A percentile compares a stretch with the other conserved stretches of the same genome.
These are phyloP conservation scores for Colletotrichum simmondsii DNA, from an alignment of 2,329 filamentous ascomycete genomes.

Conservation along the genomic window DNA sequence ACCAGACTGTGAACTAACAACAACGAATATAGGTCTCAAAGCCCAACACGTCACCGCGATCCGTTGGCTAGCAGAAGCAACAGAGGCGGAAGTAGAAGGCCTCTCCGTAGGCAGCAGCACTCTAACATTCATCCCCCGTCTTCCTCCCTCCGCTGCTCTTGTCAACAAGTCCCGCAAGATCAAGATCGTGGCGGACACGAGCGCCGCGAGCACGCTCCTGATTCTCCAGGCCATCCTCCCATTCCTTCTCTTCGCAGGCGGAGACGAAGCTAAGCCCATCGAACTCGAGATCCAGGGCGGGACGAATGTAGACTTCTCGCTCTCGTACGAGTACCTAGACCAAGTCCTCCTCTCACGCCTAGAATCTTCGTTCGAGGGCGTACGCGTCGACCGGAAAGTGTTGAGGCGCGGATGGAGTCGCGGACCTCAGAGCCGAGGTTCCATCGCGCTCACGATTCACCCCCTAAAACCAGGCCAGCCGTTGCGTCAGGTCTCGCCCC, in stretches of 20 bases:
- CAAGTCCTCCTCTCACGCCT: constrained; percentile 69
- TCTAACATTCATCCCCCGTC: constrained; percentile 58
- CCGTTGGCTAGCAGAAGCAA: constrained; percentile 62
- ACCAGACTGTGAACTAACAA: neutral
- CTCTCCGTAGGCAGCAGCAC: constrained; percentile 62
- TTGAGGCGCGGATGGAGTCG: constrained; percentile 62
- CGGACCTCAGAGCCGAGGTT: constrained; percentile 54
- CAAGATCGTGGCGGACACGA: constrained; percentile 59
- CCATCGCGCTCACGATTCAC: constrained; percentile 53
- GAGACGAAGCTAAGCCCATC: constrained; percentile 48
- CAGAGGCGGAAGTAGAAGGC: constrained; percentile 61
- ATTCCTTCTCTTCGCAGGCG: constrained; percentile 65
- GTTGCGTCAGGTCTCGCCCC: constrained; percentile 42
- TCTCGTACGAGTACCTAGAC: constrained; percentile 71
- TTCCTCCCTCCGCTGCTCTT: constrained; percentile 49
- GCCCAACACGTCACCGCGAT: constrained; percentile 69
- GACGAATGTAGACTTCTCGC: constrained; percentile 68
- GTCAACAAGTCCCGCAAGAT: constrained; percentile 50
- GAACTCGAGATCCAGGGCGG: constrained; percentile 65
- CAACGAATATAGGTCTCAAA: constrained; percentile 60
- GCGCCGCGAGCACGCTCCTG: constrained; percentile 65
- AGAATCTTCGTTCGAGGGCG: constrained; percentile 56
- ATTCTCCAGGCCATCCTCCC: constrained; percentile 71
- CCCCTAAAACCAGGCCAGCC: constrained; percentile 46
- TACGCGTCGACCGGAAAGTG: constrained; percentile 57